Conservation (phyloP, 257 asterid genomes). For the Fraxinus excelsior region DNA sequence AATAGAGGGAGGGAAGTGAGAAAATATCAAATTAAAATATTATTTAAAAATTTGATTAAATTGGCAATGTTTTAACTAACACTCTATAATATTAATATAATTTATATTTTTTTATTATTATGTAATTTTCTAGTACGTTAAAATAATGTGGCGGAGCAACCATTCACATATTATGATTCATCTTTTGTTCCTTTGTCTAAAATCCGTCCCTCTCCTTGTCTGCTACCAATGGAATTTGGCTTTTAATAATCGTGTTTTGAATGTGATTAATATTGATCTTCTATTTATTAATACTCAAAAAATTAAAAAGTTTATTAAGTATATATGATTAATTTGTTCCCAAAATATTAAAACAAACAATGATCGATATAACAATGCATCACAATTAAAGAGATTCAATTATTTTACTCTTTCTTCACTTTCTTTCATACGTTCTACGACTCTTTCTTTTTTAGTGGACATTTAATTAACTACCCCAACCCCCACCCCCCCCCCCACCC, state of each 20-base stretch:
- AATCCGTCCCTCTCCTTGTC: constrained; percentile 63
- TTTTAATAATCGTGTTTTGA: constrained; percentile 26
- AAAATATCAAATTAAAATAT: constrained; percentile 18
- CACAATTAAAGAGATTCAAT: no score
- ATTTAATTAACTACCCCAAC: no score
- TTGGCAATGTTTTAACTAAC: constrained; percentile 25
- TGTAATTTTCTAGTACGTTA: constrained; percentile 15
- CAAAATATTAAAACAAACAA: no score
- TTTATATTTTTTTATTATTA: constrained; percentile 34
- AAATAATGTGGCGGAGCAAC: constrained; percentile 59
- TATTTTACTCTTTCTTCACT: no score
- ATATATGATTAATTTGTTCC: neutral
- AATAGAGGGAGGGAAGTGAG: constrained; percentile 1
- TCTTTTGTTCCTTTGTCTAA: constrained; percentile 21
- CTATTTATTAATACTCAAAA: constrained; percentile 22
- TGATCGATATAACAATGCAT: no score
- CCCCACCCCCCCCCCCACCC: no score
- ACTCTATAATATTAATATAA: constrained; percentile 30
- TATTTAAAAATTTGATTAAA: neutral
- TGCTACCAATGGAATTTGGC: constrained; percentile 36
- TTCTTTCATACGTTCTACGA: no score
- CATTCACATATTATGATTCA: constrained; percentile 38
- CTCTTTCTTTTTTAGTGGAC: no score
- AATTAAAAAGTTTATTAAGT: neutral
- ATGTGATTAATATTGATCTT: constrained; percentile 33